Base-by-base conservation (phyloP, 2,329 filamentous ascomycete species). In the Colletotrichum lindemuthianum region DNA sequence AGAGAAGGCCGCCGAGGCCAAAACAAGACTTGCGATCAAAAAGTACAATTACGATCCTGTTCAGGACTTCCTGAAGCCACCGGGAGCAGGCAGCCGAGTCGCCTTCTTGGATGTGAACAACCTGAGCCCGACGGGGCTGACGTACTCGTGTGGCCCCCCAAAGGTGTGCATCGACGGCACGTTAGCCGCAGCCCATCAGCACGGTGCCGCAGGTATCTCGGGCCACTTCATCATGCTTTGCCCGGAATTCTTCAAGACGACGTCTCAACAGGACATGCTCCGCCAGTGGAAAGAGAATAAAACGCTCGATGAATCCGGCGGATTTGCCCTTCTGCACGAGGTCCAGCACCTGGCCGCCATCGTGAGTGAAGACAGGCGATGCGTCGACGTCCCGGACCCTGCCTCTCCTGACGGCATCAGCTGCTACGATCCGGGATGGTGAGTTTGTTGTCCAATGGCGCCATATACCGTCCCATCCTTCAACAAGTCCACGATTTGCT, bases 81-180 rank as follows among this genome's bases (percentile, higher is more conserved):
- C 57, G 13, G 40, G 9, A 0, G 5, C 48, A 13, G 12, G 13
- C 3, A 59, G 45, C 48, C 57, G 57, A 6, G 33, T 59, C 8
- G 40, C 41, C 6, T 39, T 53, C 16, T 12, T 59, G 48, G 3
- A 2, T 1, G 33, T 47, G 33, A 40, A 59, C 13, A 59, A 59
- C 2, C 48, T 59, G 40, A 59, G 57, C 13, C 57, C 48, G 6
- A 59, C 48, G 7, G 57, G 57, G 10, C 40, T 59, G 10, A 59
- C 57, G 7, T 59, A 59, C 10, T 53, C 53, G 57, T 59, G 48
- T 10, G 32, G 6, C 12, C 39, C 44, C 39, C 11, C 12, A 24
- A 8, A 8, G 6, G 45, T 15, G 11, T 59, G 57, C 33, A 4
- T n/a, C 11, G 47, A 48, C 15, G 7, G 3, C 3, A 33, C 52